Conservation (phyloP, 345 rosid genomes). For the Trapa incisa region DNA sequence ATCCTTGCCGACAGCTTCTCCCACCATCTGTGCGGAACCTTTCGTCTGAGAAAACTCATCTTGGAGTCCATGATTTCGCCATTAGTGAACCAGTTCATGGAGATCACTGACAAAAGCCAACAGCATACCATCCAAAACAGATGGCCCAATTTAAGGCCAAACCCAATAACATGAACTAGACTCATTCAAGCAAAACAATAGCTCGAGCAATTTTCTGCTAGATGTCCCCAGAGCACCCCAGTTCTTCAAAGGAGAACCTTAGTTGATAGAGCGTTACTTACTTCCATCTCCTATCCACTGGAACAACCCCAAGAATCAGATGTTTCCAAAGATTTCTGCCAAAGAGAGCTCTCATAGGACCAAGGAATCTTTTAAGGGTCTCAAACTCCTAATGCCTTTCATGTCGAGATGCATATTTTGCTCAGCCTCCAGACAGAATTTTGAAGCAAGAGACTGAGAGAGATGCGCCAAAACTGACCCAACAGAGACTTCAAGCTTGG, state of each 20-base stretch:
- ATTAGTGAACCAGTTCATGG: conserved; percentile 50
- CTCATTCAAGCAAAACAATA: conserved; percentile 46
- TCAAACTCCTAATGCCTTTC: conserved; percentile 20
- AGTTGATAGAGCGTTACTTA: background rate
- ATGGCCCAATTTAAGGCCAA: conserved; percentile 75
- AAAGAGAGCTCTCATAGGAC: conserved; percentile 8
- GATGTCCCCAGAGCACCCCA: background rate
- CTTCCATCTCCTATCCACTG: conserved; percentile 2
- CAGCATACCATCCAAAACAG: conserved; percentile 73
- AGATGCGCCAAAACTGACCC: conserved; percentile 12
- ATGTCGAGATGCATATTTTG: conserved; percentile 11
- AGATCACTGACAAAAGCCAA: conserved; percentile 53
- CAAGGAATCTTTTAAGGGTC: conserved; percentile 28
- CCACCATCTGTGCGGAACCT: conserved; percentile 46
- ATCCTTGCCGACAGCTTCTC: conserved; percentile 33
- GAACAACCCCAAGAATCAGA: conserved; percentile 4
- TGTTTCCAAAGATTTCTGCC: background rate
- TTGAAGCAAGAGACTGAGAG: conserved; percentile 14
- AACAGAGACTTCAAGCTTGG: conserved; percentile 24
- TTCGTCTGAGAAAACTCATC: conserved; percentile 33
- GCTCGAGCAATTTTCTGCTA: background rate
- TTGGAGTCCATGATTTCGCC: conserved; percentile 41
- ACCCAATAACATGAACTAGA: conserved; percentile 57
- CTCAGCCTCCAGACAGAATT: conserved; percentile 19
- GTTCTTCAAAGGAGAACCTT: background rate